Evolutionary conservation across 495 filamentous ascomycete genomes (phyloP), one percentile per base, ranked within the genome.

Genomic region (Cercophora newfieldiana): DNA sequence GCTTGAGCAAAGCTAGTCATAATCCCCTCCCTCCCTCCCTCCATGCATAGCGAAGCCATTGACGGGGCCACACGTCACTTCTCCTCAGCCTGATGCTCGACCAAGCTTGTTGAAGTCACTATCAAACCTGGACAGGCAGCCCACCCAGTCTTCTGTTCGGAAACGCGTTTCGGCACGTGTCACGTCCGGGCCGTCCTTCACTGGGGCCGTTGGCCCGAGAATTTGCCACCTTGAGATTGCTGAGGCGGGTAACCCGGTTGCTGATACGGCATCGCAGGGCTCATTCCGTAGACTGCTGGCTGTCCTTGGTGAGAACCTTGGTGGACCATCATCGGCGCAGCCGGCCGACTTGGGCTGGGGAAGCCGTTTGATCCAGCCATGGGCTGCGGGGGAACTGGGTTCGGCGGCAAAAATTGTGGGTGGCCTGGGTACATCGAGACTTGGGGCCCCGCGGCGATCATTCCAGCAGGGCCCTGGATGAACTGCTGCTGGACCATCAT

Each of bases 401-500:
- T 78, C 78, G 88, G 66, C 73, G 89, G 80, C 84, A 95, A 69
- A 79, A 83, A 90, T 59, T 89, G 89, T 29, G 77, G 72, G 31
- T 80, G 77, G 28, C 78, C 86, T 14, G 89, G 85, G 54, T 92
- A 90, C 76, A 93, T 90, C 44, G 84, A 86, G 83, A 93, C 88
- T 71, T 89, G 89, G 28, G 87, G 88, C 53, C 80, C 86, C 29
- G 84, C 86, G 12, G 85, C 81, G 48, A 87, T 80, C 87, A 87
- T 85, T 14, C 82, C 82, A 47, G 83, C 81, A 4, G 81, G 80
- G 1, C 73, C 77, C 19, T 71, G 62, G 59, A 83, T 78, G 59
- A 89, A 90, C 30, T 87, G 86, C 51, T 89, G 89, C 71, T 89
- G 91, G 66, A 92, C 88, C 91, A 95, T 94, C 84, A 94, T 90